phyloP scores from a whole-genome alignment of 768 basidiomycete genomes.

The Rhizopogon roseolus region DNA sequence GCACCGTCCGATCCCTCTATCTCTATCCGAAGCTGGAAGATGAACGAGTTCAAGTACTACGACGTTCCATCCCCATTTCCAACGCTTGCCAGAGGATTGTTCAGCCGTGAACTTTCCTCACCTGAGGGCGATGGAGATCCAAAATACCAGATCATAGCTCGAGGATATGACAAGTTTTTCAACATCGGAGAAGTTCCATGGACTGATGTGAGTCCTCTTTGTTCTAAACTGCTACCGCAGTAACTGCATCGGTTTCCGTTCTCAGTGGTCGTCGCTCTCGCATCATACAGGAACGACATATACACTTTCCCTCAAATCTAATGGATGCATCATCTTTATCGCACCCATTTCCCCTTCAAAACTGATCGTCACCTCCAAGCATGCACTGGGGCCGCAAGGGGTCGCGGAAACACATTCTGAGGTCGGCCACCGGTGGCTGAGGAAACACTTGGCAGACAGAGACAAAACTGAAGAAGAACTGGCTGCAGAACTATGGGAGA shows the following conservation, averaged over 20 bases:
- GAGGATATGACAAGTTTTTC: conserved; percentile 99
- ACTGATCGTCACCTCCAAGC: conserved; percentile 88
- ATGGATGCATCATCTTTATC: conserved; percentile 96
- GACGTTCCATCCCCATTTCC: conserved; percentile 89
- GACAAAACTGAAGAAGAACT: conserved; percentile 72
- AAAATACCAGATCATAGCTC: conserved; percentile 63
- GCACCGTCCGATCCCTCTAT: conserved; percentile 54
- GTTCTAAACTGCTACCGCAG: not conserved
- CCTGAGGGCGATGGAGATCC: conserved; percentile 27
- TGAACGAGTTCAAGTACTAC: conserved; percentile 96
- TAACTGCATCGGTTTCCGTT: not conserved
- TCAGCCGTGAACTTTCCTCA: conserved; percentile 49
- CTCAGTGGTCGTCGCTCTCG: conserved; percentile 73
- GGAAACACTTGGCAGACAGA: conserved; percentile 54
- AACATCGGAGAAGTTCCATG: conserved; percentile 96
- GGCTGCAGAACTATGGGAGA: conserved; percentile 70
- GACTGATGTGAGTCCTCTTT: conserved; percentile 65
- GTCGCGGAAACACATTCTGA: conserved; percentile 64
- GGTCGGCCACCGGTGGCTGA: conserved; percentile 81
- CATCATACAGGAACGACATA: conserved; percentile 72
- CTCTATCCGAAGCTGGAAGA: conserved; percentile 84
- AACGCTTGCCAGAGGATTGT: conserved; percentile 90
- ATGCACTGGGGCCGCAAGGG: conserved; percentile 65
- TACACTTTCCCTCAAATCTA: conserved; percentile 86
- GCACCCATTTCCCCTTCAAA: conserved; percentile 72